phyloP scores from a whole-genome alignment of 2,329 filamentous ascomycete species.

The Diaporthe australafricana region DNA sequence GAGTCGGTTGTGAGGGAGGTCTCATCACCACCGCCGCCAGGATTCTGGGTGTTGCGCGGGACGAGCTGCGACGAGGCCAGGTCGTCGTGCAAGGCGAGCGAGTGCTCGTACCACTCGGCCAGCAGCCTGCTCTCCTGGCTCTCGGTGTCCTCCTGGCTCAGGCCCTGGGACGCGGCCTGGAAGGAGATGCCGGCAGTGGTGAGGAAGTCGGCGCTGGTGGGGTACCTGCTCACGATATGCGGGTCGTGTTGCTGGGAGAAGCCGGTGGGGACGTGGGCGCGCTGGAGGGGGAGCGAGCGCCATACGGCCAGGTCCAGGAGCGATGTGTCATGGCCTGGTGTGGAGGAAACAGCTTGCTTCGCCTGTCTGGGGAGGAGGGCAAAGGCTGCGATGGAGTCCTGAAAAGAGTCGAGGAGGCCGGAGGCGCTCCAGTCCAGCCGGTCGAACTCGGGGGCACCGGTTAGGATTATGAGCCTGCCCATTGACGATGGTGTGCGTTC shows the following conservation, averaged over 20 bases:
- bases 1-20: slow-evolving; percentile 53
- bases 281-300: slow-evolving; percentile 64
- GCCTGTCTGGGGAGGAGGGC: slow-evolving; percentile 40
- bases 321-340: slow-evolving; percentile 36
- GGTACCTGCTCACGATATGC: slow-evolving; percentile 42
- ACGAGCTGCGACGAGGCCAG: slow-evolving; percentile 71
- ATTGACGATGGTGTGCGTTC: slow-evolving; percentile 40
- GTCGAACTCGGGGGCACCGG: slow-evolving; percentile 68
- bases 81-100: slow-evolving; percentile 76
- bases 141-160: not conserved
- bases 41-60: slow-evolving; percentile 22
- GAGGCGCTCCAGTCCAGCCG: slow-evolving; percentile 66
- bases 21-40: slow-evolving; percentile 39
- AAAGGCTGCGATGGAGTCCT: slow-evolving; percentile 53
- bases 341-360: slow-evolving; percentile 35
- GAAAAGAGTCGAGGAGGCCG: slow-evolving; percentile 61
- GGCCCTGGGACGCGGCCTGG: slow-evolving; percentile 38
- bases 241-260: slow-evolving; percentile 62
- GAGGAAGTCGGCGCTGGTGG: slow-evolving; percentile 59
- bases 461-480: slow-evolving; percentile 49
- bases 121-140: slow-evolving; percentile 50
- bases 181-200: slow-evolving; percentile 55
- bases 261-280: slow-evolving; percentile 60
- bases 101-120: slow-evolving; percentile 82
- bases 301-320: slow-evolving; percentile 55